Conservation (phyloP, 331 rosid genomes). For the Malus hybrid region DNA sequence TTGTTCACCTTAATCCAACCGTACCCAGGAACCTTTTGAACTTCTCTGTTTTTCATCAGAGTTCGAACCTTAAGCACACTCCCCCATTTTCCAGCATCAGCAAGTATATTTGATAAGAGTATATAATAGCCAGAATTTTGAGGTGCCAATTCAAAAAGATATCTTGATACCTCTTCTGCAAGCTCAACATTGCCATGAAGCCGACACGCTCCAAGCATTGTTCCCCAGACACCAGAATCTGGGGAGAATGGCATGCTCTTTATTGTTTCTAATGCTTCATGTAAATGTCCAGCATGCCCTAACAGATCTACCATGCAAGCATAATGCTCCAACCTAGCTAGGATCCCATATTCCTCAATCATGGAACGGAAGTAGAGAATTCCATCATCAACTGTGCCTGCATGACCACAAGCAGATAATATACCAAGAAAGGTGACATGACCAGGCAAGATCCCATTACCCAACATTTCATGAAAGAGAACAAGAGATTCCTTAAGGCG, state of each 20-base stretch:
- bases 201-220: slow-evolving; percentile 84
- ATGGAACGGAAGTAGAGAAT: slow-evolving; percentile 49
- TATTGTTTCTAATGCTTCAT: slow-evolving; percentile 66
- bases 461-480: slow-evolving; percentile 57
- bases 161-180: slow-evolving; percentile 60
- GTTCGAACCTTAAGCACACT: slow-evolving; percentile 55
- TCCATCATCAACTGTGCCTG: slow-evolving; percentile 67
- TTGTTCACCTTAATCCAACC: slow-evolving; percentile 81
- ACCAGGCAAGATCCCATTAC: slow-evolving; percentile 56
- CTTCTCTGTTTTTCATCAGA: slow-evolving; percentile 73
- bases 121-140: slow-evolving; percentile 83
- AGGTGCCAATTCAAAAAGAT: slow-evolving; percentile 71
- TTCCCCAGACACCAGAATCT: slow-evolving; percentile 90
- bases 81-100: slow-evolving; percentile 75
- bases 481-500: slow-evolving; percentile 42
- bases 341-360: slow-evolving; percentile 50
- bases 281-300: slow-evolving; percentile 68
- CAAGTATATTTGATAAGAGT: slow-evolving; percentile 70
- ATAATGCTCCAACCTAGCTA: slow-evolving; percentile 76
- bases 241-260: slow-evolving; percentile 71
- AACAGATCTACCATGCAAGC: slow-evolving; percentile 79
- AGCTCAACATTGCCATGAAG: slow-evolving; percentile 77
- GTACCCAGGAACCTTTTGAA: slow-evolving; percentile 70
- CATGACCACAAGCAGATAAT: slow-evolving; percentile 84
- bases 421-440: slow-evolving; percentile 86